Evolutionary conservation across 495 filamentous ascomycete genomes (phyloP).

Genomic region (Symbiotaphrina buchneri): DNA sequence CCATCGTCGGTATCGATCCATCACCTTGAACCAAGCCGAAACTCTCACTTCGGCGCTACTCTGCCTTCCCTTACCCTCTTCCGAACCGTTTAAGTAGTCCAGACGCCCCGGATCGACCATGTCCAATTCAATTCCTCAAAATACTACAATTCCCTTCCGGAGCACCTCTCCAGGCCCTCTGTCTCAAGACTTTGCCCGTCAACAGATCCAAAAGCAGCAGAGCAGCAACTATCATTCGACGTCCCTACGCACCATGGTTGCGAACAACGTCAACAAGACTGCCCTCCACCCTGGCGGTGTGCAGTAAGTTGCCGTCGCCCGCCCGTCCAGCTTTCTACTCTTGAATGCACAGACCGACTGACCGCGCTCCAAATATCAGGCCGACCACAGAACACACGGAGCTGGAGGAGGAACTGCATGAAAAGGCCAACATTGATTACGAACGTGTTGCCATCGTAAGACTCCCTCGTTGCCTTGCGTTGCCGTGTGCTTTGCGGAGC

Average conservation of each 20-base stretch:
- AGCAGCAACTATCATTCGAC: slow-evolving; percentile 3
- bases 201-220: slow-evolving; percentile 1
- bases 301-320: slow-evolving; percentile 2
- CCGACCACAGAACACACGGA: slow-evolving; percentile 6
- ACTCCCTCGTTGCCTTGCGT: not conserved
- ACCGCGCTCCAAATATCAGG: not conserved
- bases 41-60: too few species aligned
- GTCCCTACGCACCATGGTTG: not conserved
- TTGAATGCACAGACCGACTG: too few species aligned
- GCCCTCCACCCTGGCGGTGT: slow-evolving; percentile 6
- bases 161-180: slow-evolving; percentile 3
- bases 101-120: too few species aligned
- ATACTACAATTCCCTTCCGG: too few species aligned
- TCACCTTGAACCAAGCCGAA: too few species aligned
- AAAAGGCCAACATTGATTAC: slow-evolving; percentile 98
- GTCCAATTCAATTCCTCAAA: too few species aligned
- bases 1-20: too few species aligned
- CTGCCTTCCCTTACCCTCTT: too few species aligned
- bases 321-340: not conserved
- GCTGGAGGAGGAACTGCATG: slow-evolving; percentile 49
- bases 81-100: too few species aligned
- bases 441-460: slow-evolving; percentile 92
- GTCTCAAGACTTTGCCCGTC: slow-evolving; percentile 3
- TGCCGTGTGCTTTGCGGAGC: slow-evolving; percentile 1
- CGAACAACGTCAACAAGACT: slow-evolving; percentile 5